Percentiles rank a stretch among this genome's conserved stretches.
Evolutionary conservation across 2,329 filamentous ascomycete genomes (phyloP).

Genomic region (Beauveria pseudobassiana): DNA sequence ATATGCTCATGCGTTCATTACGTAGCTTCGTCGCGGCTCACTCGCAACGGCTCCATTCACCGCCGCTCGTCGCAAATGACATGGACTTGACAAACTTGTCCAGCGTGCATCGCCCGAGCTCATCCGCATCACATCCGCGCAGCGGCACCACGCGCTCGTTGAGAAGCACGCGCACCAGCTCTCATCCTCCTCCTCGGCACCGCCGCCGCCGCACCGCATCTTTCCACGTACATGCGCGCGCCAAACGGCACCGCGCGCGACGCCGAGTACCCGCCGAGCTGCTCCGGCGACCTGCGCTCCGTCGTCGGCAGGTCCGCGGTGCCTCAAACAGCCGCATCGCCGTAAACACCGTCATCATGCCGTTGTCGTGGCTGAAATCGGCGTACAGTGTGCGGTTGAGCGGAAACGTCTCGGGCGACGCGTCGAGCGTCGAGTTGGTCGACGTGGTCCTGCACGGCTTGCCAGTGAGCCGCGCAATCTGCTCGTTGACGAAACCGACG

Average conservation of each 20-base stretch:
- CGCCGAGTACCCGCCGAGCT: constrained; percentile 63
- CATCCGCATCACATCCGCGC: constrained; percentile 61
- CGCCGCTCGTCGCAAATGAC: constrained; percentile 63
- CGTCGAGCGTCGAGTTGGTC: constrained; percentile 72
- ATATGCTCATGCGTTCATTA: neutral
- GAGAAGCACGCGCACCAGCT: constrained; percentile 70
- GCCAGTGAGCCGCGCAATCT: constrained; percentile 70
- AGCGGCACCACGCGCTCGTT: constrained; percentile 77
- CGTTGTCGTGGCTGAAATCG: constrained; percentile 89
- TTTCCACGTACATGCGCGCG: constrained; percentile 77
- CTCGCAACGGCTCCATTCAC: constrained; percentile 58
- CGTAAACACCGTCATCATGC: constrained; percentile 68
- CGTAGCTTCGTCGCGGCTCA: neutral
- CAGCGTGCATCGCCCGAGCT: constrained; percentile 62
- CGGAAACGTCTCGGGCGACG: constrained; percentile 62
- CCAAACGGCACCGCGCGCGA: constrained; percentile 79
- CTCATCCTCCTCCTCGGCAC: constrained; percentile 29
- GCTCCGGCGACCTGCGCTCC: constrained; percentile 38
- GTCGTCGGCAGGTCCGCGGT: constrained; percentile 47
- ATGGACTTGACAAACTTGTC: constrained; percentile 66
- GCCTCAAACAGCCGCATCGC: constrained; percentile 72
- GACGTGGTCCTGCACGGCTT: constrained; percentile 62
- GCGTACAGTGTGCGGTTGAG: constrained; percentile 64
- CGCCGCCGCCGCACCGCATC: constrained; percentile 54
- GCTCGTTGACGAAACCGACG: constrained; percentile 80